These are phyloP conservation scores for Lentinus tigrinus DNA, from an alignment of 768 basidiomycete species.

Conservation along the genomic window DNA sequence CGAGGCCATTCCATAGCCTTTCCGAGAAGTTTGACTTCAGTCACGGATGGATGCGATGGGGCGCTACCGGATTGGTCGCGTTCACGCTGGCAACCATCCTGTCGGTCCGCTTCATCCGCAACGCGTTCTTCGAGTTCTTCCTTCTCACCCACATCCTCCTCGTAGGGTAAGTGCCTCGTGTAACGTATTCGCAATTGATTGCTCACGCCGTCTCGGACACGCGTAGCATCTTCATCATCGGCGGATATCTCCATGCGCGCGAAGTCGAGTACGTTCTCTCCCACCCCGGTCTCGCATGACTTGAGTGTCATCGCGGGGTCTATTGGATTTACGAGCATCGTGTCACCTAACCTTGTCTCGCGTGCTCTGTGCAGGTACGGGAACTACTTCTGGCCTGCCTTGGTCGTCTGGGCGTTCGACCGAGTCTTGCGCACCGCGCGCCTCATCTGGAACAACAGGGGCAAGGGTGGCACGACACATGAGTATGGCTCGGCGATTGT, in stretches of 20 bases:
- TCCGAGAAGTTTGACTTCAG: conserved; percentile 7
- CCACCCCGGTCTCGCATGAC: conserved; percentile 3
- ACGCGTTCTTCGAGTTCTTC: conserved; percentile 43
- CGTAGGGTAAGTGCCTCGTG: conserved; percentile 23
- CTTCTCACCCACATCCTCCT: conserved; percentile 26
- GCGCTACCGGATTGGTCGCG: conserved; percentile 24
- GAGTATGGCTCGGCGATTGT: conserved; percentile 30
- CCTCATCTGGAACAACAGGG: conserved; percentile 39
- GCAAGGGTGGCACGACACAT: conserved; percentile 30
- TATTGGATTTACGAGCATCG: conserved; percentile 2
- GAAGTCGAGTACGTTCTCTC: conserved; percentile 16
- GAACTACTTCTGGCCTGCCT: conserved; percentile 48
- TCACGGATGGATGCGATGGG: conserved; percentile 17
- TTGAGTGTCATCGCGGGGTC: not conserved
- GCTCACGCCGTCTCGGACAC: not conserved
- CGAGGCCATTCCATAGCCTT: conserved; percentile 4
- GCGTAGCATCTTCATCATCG: conserved; percentile 39
- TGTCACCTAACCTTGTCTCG: not conserved
- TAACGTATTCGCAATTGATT: not conserved
- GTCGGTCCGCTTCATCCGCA: conserved; percentile 39
- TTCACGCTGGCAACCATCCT: conserved; percentile 35
- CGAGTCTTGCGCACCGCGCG: conserved; percentile 40
- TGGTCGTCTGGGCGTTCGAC: conserved; percentile 50
- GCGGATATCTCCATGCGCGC: conserved; percentile 31
- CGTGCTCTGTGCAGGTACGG: conserved; percentile 30